These are phyloP conservation scores for Helotiales sp. DNA, from an alignment of 2,329 filamentous ascomycete genomes.

Conservation along the genomic window DNA sequence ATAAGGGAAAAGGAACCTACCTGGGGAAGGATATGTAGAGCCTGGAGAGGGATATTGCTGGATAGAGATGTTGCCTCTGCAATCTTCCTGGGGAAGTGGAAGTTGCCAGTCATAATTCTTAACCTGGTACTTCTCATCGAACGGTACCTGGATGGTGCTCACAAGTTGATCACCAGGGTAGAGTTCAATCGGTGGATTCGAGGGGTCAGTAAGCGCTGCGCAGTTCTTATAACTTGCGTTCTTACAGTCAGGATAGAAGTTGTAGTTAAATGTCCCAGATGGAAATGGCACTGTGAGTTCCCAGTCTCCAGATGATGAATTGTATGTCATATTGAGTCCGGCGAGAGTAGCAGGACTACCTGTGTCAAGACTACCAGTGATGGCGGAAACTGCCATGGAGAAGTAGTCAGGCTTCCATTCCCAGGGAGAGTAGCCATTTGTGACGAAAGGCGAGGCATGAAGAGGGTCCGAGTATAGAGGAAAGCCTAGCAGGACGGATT, in stretches of 20 bases:
- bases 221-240: neutral
- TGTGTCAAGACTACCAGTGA: neutral
- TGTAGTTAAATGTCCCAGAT: neutral
- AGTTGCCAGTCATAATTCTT: constrained; percentile 1
- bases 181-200: neutral
- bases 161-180: neutral
- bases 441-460: neutral
- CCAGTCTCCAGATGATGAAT: neutral
- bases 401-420: neutral
- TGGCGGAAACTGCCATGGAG: neutral
- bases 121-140: neutral
- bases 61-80: neutral
- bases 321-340: neutral
- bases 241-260: neutral
- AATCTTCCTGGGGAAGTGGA: neutral
- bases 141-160: neutral
- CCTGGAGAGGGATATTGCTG: constrained; percentile 1
- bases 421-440: neutral
- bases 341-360: neutral
- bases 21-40: neutral
- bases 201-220: neutral
- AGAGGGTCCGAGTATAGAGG: neutral
- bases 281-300: neutral
- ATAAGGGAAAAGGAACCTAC: neutral
- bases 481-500: neutral